Conservation (phyloP, 176 grass and related monocot species). For the Tillandsia leiboldiana region DNA sequence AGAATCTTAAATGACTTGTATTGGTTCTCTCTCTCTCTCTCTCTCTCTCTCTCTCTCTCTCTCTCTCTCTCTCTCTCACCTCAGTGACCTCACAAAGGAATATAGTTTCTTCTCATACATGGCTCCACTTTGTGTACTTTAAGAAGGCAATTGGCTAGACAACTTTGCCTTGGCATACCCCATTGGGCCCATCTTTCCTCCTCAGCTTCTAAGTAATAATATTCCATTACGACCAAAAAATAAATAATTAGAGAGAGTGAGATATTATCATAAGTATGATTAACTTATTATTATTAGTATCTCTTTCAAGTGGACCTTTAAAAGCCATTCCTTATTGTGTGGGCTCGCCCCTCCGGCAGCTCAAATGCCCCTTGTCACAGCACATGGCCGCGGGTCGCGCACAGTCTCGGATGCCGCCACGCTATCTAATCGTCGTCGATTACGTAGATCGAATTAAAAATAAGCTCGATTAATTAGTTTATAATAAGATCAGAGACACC, state of each 20-base stretch:
- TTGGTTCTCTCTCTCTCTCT: not conserved
- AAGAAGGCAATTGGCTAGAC: slow-evolving; percentile 40
- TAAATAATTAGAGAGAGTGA: not conserved
- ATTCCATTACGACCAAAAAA: not conserved
- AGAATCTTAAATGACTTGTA: not conserved
- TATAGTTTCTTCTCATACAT: slow-evolving; percentile 12
- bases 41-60: slow-evolving; percentile 22
- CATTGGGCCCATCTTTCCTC: slow-evolving; percentile 3
- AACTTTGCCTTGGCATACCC: slow-evolving; percentile 25
- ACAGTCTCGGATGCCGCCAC: not conserved
- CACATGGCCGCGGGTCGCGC: not conserved
- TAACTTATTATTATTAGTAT: not conserved
- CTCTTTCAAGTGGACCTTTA: not conserved
- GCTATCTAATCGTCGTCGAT: not conserved
- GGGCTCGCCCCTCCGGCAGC: not conserved
- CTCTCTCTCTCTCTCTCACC: not conserved
- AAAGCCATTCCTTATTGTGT: not conserved
- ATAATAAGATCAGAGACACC: not conserved
- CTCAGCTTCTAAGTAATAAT: slow-evolving; percentile 22
- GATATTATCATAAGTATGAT: not conserved
- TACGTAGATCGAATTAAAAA: not conserved
- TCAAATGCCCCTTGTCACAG: not conserved
- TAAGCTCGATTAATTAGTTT: not conserved
- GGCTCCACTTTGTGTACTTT: slow-evolving; percentile 35
- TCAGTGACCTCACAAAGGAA: slow-evolving; percentile 26